phyloP scores from a whole-genome alignment of 2,329 filamentous ascomycete genomes.

The Westerdykella sp. region DNA sequence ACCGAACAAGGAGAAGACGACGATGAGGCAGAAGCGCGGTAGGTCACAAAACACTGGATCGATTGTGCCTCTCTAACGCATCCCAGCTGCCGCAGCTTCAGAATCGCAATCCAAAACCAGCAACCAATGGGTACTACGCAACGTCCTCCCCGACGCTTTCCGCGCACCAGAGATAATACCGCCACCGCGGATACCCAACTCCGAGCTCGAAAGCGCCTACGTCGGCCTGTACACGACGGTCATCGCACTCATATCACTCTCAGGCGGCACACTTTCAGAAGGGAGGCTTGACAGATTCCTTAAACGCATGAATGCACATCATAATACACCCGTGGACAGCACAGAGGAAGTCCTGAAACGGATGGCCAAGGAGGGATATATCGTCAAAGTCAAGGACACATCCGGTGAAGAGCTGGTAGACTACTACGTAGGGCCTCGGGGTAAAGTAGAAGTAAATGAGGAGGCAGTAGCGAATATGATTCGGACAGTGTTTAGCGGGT shows the following conservation, averaged over 20 bases:
- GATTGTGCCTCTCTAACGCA: neutral
- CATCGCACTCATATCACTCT: constrained; percentile 68
- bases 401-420: constrained; percentile 71
- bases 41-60: constrained; percentile 16
- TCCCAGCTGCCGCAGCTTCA: constrained; percentile 50
- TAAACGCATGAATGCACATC: constrained; percentile 65
- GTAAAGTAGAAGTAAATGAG: constrained; percentile 77
- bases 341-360: constrained; percentile 69
- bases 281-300: constrained; percentile 73
- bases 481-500: constrained; percentile 47
- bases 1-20: constrained; percentile 72
- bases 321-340: constrained; percentile 64
- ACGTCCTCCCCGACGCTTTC: constrained; percentile 62
- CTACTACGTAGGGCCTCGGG: constrained; percentile 79
- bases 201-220: constrained; percentile 69
- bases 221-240: constrained; percentile 74
- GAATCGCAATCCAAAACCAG: constrained; percentile 47
- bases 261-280: constrained; percentile 66
- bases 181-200: constrained; percentile 57
- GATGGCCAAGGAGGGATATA: constrained; percentile 76
- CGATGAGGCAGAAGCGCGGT: constrained; percentile 73
- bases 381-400: constrained; percentile 66
- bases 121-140: constrained; percentile 71
- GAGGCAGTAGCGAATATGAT: constrained; percentile 68
- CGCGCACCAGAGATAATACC: constrained; percentile 58